Base-by-base conservation (phyloP, 1,284 basidiomycete genomes). In the Apiotrichum sp. region DNA sequence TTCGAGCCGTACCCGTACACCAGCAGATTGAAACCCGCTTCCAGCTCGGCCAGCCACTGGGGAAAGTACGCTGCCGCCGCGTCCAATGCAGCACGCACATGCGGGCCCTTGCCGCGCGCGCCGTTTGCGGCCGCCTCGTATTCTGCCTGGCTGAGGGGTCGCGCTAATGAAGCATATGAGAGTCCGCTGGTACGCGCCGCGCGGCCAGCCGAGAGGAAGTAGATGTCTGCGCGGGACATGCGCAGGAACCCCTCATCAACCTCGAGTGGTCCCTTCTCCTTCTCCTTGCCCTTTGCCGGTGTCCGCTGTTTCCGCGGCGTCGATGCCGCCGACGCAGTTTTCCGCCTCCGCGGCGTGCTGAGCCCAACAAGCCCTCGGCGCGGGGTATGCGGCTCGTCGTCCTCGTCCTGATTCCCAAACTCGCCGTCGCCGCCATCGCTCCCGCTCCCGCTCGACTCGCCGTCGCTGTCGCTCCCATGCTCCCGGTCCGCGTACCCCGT, bases 1-100 rank as follows among this genome's bases (percentile, higher is more conserved):
- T 96, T 97, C 29, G 88, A 92, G 1, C 93, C 93, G 65, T 84
- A 83, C 0, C 93, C 93, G 65, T 91, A 89, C 68, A 89, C 85
- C 10, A 93, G 72, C 52, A 96, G 76, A 70, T 89, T 91, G 79
- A 92, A 95, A 1, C 88, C 90, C 66, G 86, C 81, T 1, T 81
- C 77, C 29, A 96, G 80, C 71, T 95, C 89, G 55, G 79, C 77
- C 35, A 81, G 73, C 74, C 86, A 88, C 50, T 85, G 82, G 16
- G 65, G 29, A 41, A 62, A 52, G 16, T 46, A 46, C 47, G 38
- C 36, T 10, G 42, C 36, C 6, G 51, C 43, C 1, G 13, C 47
- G 1, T 62, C 57, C 43, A 71, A 59, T 16, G 52, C 48, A 35
- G 66, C 59, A 52, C 70, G 70, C 39, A 68, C 62, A 32, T 66